Base-by-base conservation (phyloP, 805 yeast species). In the Scheffersomyces ergatensis region DNA sequence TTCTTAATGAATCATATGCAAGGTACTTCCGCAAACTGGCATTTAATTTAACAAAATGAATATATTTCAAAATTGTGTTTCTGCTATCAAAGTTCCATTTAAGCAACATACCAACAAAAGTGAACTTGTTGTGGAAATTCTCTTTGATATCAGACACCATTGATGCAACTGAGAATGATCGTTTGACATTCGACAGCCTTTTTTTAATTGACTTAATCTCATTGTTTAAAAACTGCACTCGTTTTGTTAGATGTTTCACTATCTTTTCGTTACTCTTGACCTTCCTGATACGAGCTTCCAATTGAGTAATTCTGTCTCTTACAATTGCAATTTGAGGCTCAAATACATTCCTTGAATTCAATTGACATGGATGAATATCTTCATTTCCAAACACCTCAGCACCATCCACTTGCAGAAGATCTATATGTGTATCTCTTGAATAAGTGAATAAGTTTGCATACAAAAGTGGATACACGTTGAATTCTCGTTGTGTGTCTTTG, bases 371-470 rank as follows among this genome's bases (percentile, higher is more conserved):
- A 44, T 63, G 72, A 16, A 60, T 62, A 6, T 50, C 43, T 24
- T 58, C 70, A 13, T 45, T 44, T 1, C 62, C 62, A 35, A 59
- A 57, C 8, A 42, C 29, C 8, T 53, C 23, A 11, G 14, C 7
- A n/a, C 14, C 13, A 13, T 19, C 27, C 35, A 39, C 8, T 16
- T 18, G 23, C 39, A 5, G 21, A 15, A 5, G 15, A 32, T 38
- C 39, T 1, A 42, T 35, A 31, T 46, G 54, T 4, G 88, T 80
- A 46, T 83, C 80, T 36, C 92, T 72, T 45, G 76, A 65, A 57
- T 87, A 90, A 2, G 83, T 69, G 55, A 89, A 83, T 33, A 78
- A 66, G 4, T 92, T 86, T 0, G 95, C 71, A 58, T 66, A 80
- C 50, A 87, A 51, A 46, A 89, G 61, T 2, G 95, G 92, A 33